These are phyloP conservation scores for Flaveria linearis DNA, from an alignment of 129 eudicot species.

Conservation along the genomic window DNA sequence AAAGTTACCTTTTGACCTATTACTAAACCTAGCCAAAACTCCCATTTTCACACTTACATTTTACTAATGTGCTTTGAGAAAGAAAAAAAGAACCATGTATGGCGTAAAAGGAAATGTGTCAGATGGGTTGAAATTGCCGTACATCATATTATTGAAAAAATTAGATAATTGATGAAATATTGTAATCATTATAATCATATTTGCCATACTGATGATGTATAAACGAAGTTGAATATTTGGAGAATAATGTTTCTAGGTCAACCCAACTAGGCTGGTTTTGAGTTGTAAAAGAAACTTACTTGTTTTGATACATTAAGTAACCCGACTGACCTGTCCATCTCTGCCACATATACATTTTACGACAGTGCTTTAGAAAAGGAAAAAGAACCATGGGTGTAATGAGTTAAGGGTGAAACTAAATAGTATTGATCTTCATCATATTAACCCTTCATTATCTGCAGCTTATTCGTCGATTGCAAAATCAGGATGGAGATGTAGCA, in stretches of 20 bases:
- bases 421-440: not conserved
- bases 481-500: constrained; percentile 87
- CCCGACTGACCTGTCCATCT: not conserved
- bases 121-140: not conserved
- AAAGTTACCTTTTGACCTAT: not conserved
- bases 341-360: not conserved
- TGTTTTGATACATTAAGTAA: not conserved
- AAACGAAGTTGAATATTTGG: not conserved
- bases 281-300: not conserved
- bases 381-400: not conserved
- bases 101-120: not conserved
- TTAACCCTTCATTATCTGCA: constrained; percentile 27
- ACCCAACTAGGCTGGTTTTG: not conserved
- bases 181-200: not conserved
- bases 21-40: not conserved
- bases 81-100: not conserved
- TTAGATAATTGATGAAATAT: not conserved
- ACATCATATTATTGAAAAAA: not conserved
- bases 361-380: not conserved
- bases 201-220: not conserved
- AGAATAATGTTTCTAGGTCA: not conserved
- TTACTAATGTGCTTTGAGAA: not conserved
- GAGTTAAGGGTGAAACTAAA: not conserved
- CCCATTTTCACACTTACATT: not conserved
- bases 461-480: constrained; percentile 77